These are phyloP conservation scores for Triticum aestivum DNA, from an alignment of 176 grass and related monocot genomes.

Conservation along the genomic window DNA sequence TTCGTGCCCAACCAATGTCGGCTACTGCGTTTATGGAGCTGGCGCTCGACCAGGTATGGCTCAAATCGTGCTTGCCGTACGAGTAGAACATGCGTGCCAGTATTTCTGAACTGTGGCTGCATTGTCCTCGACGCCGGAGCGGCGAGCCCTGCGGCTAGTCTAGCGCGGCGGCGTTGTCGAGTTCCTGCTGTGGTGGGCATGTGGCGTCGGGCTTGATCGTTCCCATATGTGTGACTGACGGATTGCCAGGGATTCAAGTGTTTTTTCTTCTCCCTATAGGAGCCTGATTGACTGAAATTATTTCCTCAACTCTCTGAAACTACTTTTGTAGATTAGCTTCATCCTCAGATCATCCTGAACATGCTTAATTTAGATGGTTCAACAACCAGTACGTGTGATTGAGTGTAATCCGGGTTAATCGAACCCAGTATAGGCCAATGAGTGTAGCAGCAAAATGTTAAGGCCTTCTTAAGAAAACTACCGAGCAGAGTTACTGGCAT, in stretches of 20 bases:
- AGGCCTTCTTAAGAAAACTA: background rate
- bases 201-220: background rate
- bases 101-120: background rate
- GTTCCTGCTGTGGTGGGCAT: background rate
- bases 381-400: background rate
- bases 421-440: background rate
- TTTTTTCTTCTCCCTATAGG: background rate
- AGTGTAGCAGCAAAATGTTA: background rate
- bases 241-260: background rate
- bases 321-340: background rate
- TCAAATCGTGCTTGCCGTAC: background rate
- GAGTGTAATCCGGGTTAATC: background rate
- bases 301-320: background rate
- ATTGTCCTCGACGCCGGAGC: background rate
- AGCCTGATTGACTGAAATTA: background rate
- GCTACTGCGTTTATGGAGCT: slow-evolving; percentile 56
- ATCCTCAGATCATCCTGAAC: background rate
- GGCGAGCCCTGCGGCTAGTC: background rate
- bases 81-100: background rate
- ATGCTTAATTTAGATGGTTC: slow-evolving; percentile 2
- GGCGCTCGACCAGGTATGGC: slow-evolving; percentile 65
- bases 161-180: background rate
- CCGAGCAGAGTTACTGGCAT: background rate
- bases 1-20: background rate
- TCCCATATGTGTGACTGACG: background rate